Percentiles rank a stretch among this genome's conserved stretches.
Evolutionary conservation across 192 early-diverging fungal species (phyloP).

Genomic region (Irineochytrium annulatum): DNA sequence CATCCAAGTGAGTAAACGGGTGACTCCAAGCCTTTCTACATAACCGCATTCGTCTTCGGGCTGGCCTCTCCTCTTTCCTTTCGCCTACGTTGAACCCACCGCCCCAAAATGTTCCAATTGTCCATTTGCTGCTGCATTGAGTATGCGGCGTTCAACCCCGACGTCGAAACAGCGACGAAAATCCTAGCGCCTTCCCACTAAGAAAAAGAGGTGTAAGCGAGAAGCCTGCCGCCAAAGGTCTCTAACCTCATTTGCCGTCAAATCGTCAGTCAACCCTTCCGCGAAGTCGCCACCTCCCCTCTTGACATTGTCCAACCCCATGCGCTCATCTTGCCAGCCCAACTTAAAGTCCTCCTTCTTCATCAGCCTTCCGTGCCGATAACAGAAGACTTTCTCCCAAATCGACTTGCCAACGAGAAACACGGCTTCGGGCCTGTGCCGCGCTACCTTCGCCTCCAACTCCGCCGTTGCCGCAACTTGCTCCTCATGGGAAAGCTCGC

Average conservation of each 20-base stretch:
- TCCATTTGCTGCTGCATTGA: constrained; percentile 9
- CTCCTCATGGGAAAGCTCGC: neutral
- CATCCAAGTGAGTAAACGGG: no score
- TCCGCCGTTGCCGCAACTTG: constrained; percentile 7
- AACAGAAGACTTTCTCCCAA: constrained; percentile 19
- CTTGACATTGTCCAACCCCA: neutral
- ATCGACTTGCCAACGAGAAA: constrained; percentile 27
- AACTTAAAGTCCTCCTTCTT: constrained; percentile 23
- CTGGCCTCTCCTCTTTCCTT: constrained; percentile 12
- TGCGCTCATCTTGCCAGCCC: constrained; percentile 13
- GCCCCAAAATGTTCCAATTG: constrained; percentile 10
- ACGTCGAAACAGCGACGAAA: constrained; percentile 21
- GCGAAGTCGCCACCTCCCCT: neutral
- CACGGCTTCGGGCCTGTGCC: constrained; percentile 14
- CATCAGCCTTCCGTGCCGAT: constrained; percentile 4
- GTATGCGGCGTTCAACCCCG: constrained; percentile 13
- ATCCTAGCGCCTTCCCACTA: constrained; percentile 17
- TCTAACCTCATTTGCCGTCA: neutral
- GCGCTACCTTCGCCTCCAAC: constrained; percentile 9
- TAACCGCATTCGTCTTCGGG: no score
- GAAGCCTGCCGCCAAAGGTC: neutral
- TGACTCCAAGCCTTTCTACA: no score
- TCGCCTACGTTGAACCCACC: constrained; percentile 15
- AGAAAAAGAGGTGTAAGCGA: neutral
- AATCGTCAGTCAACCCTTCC: neutral